Evolutionary conservation across 352 stramenopile species (phyloP).

Genomic region (Phytophthora parvispora): DNA sequence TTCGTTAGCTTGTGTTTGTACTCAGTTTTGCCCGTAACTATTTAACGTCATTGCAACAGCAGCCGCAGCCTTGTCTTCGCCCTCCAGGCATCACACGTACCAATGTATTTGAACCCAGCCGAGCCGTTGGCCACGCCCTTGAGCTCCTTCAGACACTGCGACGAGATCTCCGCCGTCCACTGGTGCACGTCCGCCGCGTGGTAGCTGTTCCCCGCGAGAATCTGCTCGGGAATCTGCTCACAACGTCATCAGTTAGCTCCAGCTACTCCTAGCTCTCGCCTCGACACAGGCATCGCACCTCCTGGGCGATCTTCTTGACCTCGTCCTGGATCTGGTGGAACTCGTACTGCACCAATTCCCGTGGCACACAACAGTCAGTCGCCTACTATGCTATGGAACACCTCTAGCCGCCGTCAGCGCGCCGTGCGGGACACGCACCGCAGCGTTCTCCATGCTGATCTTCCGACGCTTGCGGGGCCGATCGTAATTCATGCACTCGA

Average conservation of each 20-base stretch:
- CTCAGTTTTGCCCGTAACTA: constrained; percentile 43
- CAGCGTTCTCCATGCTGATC: constrained; percentile 66
- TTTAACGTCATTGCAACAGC: constrained; percentile 43
- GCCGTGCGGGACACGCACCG: constrained; percentile 36
- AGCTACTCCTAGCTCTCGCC: too few relatives aligned
- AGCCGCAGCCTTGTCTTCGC: not conserved
- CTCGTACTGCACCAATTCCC: constrained; percentile 61
- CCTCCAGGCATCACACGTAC: constrained; percentile 36
- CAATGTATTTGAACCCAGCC: constrained; percentile 92
- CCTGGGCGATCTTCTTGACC: constrained; percentile 88
- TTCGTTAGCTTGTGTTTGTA: constrained; percentile 36
- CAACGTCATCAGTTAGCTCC: not conserved
- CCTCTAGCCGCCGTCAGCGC: not conserved
- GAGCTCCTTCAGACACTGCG: constrained; percentile 84
- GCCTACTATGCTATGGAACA: not conserved
- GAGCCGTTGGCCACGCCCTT: constrained; percentile 87
- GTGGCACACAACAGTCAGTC: not conserved
- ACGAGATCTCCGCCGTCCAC: constrained; percentile 85
- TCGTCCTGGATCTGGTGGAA: constrained; percentile 90
- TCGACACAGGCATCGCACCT: constrained; percentile 44
- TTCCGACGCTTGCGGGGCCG: constrained; percentile 46
- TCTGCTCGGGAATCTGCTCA: constrained; percentile 75
- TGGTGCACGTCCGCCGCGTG: constrained; percentile 84
- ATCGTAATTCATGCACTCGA: constrained; percentile 36
- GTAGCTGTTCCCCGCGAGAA: constrained; percentile 75